These are phyloP conservation scores for Aspergillus steynii DNA, from an alignment of 495 filamentous ascomycete genomes.

Conservation along the genomic window DNA sequence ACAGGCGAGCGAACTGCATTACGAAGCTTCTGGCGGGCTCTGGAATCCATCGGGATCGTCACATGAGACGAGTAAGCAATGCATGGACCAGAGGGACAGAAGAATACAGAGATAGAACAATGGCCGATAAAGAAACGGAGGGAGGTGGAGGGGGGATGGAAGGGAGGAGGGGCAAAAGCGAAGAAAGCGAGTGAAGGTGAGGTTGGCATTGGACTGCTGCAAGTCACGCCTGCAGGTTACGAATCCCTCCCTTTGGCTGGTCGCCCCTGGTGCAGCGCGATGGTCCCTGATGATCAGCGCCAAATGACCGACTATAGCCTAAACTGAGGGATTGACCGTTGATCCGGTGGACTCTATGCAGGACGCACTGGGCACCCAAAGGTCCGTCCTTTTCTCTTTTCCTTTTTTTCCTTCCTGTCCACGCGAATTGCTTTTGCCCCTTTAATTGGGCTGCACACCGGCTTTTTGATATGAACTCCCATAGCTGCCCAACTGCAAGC, in stretches of 20 bases:
- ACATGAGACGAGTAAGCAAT: not conserved
- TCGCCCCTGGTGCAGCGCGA: constrained; percentile 3
- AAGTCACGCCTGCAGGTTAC: constrained; percentile 7
- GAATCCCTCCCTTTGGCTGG: constrained; percentile 8
- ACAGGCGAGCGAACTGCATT: not conserved
- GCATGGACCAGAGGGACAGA: not conserved
- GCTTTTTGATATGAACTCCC: not conserved
- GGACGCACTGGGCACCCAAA: not conserved
- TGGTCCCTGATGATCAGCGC: constrained; percentile 15
- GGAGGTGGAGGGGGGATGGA: not conserved
- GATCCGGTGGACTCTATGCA: constrained; percentile 1
- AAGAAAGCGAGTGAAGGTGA: constrained; percentile 7
- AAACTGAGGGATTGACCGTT: constrained; percentile 1
- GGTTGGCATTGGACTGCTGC: constrained; percentile 8
- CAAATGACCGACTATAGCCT: constrained; percentile 4
- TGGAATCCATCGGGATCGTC: constrained; percentile 4
- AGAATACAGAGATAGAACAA: not conserved
- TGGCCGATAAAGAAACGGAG: not conserved
- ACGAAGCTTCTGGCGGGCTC: constrained; percentile 2
- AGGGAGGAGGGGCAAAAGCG: not conserved
- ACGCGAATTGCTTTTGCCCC: not conserved
- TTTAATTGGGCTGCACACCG: not conserved
- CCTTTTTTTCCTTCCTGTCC: not conserved
- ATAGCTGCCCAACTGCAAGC: not conserved
- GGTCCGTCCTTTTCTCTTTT: not conserved